Percentiles rank a stretch among this genome's conserved stretches.
Conservation (phyloP, 257 asterid genomes). For the Fraxinus anomala region DNA sequence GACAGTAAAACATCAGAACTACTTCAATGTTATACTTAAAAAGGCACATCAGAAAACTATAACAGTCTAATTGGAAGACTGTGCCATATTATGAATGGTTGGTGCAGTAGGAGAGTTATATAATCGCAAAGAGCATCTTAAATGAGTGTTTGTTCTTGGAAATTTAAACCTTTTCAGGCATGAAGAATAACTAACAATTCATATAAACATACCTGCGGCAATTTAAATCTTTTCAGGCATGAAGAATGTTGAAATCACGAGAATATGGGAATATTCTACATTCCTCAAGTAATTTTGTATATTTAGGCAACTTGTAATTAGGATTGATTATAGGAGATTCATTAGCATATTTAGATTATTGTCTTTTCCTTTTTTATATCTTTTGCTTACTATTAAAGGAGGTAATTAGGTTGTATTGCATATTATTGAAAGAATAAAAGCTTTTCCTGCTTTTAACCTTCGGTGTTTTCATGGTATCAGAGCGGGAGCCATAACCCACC, state of each 20-base stretch:
- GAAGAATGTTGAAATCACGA: background rate
- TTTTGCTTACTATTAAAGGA: no score
- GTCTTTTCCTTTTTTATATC: no score
- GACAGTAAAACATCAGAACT: constrained; percentile 13
- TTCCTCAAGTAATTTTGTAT: no score
- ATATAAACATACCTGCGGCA: constrained; percentile 70
- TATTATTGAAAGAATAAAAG: no score
- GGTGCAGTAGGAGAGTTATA: background rate
- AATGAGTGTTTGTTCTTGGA: background rate
- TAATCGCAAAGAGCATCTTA: background rate
- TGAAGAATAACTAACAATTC: constrained; percentile 11
- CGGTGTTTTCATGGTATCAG: no score
- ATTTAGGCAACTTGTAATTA: no score
- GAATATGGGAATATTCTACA: no score
- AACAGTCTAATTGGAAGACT: background rate
- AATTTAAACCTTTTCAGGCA: constrained; percentile 3
- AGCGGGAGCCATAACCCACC: no score
- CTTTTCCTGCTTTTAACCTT: no score
- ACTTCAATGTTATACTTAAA: background rate
- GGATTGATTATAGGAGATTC: no score
- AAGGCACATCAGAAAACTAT: background rate
- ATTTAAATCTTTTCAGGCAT: constrained; percentile 17
- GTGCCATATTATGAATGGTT: background rate
- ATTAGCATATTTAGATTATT: no score
- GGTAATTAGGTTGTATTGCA: no score